Conservation (phyloP, 2,329 filamentous ascomycete genomes). For the Nemania sp. region DNA sequence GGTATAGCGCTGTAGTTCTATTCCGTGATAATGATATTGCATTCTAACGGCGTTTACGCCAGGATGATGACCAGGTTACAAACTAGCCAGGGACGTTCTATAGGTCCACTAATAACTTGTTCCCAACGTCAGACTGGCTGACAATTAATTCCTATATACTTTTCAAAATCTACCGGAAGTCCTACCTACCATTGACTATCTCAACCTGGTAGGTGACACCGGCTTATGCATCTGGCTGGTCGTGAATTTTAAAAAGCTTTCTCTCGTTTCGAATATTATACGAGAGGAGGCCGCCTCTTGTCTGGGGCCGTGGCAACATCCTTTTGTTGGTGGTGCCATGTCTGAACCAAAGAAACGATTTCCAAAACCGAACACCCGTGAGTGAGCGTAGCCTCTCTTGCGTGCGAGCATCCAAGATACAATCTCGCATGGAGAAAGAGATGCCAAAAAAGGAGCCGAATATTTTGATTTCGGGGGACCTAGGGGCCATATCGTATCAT, state of each 20-base stretch:
- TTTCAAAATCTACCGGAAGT: neutral
- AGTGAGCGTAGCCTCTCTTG: neutral
- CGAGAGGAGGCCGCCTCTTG: neutral
- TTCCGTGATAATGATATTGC: too few relatives aligned
- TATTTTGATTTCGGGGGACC: neutral
- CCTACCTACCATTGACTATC: conserved; percentile 4
- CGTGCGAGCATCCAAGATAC: neutral
- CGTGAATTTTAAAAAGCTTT: neutral
- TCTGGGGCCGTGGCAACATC: neutral
- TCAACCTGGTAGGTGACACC: conserved; percentile 19
- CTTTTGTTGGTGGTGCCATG: neutral
- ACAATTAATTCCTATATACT: neutral
- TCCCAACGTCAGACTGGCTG: neutral
- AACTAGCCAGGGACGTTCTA: neutral
- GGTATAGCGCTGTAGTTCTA: too few relatives aligned
- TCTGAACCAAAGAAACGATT: neutral
- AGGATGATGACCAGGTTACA: too few relatives aligned
- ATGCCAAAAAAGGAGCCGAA: neutral
- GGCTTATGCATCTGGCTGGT: neutral
- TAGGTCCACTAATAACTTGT: neutral
- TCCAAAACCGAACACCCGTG: neutral
- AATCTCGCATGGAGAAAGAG: neutral
- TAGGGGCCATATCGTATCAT: neutral
- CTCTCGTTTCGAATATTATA: conserved; percentile 2
- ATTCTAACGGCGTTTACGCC: neutral